phyloP scores from a whole-genome alignment of 2,329 filamentous ascomycete species.

The Talaromyces sp. region DNA sequence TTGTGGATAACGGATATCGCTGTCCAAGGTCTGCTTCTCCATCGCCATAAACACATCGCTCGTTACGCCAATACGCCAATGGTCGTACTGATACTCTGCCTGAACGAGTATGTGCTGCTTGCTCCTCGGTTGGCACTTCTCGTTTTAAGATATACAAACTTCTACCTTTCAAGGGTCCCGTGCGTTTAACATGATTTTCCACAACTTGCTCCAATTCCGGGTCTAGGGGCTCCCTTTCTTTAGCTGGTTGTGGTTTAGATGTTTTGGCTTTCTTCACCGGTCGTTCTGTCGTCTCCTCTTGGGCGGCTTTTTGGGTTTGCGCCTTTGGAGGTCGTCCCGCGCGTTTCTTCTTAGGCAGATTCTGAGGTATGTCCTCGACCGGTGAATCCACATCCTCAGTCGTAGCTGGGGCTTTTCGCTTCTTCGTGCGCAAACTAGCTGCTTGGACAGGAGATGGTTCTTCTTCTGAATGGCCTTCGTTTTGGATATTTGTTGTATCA shows the following conservation, averaged over 20 bases:
- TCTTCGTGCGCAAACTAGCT: slow-evolving; percentile 8
- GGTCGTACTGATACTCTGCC: slow-evolving; percentile 76
- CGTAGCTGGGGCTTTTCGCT: not conserved
- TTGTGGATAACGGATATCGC: slow-evolving; percentile 62
- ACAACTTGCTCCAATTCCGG: slow-evolving; percentile 42
- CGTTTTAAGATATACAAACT: slow-evolving; percentile 51
- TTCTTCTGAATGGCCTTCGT: slow-evolving; percentile 22
- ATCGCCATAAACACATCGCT: slow-evolving; percentile 67
- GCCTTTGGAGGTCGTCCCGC: slow-evolving; percentile 32
- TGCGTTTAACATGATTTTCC: slow-evolving; percentile 42
- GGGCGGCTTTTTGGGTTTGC: slow-evolving; percentile 20
- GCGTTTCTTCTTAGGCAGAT: slow-evolving; percentile 27
- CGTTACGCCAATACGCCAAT: slow-evolving; percentile 81
- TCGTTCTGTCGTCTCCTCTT: slow-evolving; percentile 24
- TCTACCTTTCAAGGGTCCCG: slow-evolving; percentile 46
- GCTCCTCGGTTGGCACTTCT: slow-evolving; percentile 51
- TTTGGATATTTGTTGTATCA: slow-evolving; percentile 14
- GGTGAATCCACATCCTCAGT: slow-evolving; percentile 16
- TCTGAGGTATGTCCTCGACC: slow-evolving; percentile 17
- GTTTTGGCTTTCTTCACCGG: slow-evolving; percentile 34
- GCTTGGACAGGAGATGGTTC: slow-evolving; percentile 15
- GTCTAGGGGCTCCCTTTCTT: slow-evolving; percentile 21
- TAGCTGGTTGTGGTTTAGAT: slow-evolving; percentile 18
- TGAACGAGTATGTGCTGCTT: slow-evolving; percentile 65
- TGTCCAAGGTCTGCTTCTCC: slow-evolving; percentile 56